phyloP scores from a whole-genome alignment of 139 green algal species.

The Penium margaritaceum region DNA sequence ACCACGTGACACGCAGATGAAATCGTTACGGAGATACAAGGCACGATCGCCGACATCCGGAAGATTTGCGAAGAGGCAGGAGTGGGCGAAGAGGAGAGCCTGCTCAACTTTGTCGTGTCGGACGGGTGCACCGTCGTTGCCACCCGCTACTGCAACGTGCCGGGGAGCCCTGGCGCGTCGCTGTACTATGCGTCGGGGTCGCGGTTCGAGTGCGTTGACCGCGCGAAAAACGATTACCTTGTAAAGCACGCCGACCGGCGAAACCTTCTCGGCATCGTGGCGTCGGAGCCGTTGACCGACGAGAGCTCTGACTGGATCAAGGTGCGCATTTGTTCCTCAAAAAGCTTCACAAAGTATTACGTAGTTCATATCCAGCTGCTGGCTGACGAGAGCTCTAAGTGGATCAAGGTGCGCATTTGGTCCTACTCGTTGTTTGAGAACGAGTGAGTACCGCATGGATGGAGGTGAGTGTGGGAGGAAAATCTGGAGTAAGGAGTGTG shows the following conservation, averaged over 20 bases:
- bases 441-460: too few relatives aligned
- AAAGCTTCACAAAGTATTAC: too few relatives aligned
- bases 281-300: conserved; percentile 83
- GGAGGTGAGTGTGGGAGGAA: neutral
- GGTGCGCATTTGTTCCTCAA: too few relatives aligned
- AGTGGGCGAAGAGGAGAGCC: conserved; percentile 29
- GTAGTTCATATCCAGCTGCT: too few relatives aligned
- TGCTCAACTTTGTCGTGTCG: conserved; percentile 87
- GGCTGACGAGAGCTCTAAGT: too few relatives aligned
- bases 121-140: conserved; percentile 77
- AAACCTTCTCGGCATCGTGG: conserved; percentile 69
- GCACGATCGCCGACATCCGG: conserved; percentile 49
- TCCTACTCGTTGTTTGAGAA: too few relatives aligned
- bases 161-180: conserved; percentile 56
- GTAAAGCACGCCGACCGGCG: conserved; percentile 65
- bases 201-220: conserved; percentile 37
- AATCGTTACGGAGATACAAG: conserved; percentile 42
- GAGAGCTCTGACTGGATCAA: conserved; percentile 75
- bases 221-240: conserved; percentile 58
- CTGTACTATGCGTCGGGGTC: conserved; percentile 84
- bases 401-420: too few relatives aligned
- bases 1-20: conserved; percentile 19
- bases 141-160: conserved; percentile 69
- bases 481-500: neutral
- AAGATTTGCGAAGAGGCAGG: conserved; percentile 28